Evolutionary conservation across 73 alveolate genomes (phyloP), one percentile per base, ranked within the genome.

Genomic region (Paramecium sonneborni): DNA sequence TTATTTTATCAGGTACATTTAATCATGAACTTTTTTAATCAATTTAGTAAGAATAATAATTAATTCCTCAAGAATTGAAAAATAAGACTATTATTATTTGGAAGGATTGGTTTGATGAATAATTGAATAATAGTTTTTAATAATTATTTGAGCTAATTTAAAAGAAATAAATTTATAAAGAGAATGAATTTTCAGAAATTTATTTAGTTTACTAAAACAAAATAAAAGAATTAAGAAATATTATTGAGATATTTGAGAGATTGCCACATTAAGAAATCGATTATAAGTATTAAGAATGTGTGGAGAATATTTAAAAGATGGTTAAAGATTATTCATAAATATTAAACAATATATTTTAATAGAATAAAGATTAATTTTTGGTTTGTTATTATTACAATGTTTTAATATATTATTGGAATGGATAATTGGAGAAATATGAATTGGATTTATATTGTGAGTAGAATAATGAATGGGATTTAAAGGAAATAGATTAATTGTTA

Each of bases 381-480:
- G 41, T 44, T 43, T 79, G 46, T 14, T 72, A 32, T 41, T 72
- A 72, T 37, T 72, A 72, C 67, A 35, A 38, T 72, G 21, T 35
- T 18, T 72, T 72, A 72, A 20, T 72, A 2, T 20, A 72, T 5
- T 38, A 72, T 32, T 72, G 86, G 90, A 79, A 43, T 39, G 44
- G 24, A 43, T 38, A 79, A 79, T 20, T 79, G 41, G 5, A 43
- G 6, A 41, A 41, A 20, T 38, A 20, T 21, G 8, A 79, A 79
- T 3, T 79, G 0, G 55, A 79, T 11, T n/a, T 79, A 3, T 30
- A 41, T 39, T 46, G 32, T 2, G 55, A 41, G 11, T 23, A 79
- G 15, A 43, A 34, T n/a, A 37, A 79, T 21, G 1, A 79, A 41
- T 79, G 90, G 90, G 55, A 46, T 79, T 79, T 79, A 79, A 23